Evolutionary conservation across 495 filamentous ascomycete genomes (phyloP).

Genomic region (Lasiosphaeria hispida): DNA sequence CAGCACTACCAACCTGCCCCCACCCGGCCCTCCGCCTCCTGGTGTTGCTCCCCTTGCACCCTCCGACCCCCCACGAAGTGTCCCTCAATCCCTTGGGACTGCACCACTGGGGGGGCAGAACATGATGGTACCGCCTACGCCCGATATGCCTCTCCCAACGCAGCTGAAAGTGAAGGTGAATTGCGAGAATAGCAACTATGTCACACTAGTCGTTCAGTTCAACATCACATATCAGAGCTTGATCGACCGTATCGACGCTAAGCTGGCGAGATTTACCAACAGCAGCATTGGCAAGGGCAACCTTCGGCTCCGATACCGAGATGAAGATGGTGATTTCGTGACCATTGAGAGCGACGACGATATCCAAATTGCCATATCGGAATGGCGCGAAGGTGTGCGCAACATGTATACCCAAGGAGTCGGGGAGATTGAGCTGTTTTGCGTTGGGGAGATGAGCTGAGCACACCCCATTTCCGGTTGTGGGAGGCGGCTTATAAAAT

Average conservation of each 20-base stretch:
- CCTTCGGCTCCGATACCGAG: slow-evolving; percentile 81
- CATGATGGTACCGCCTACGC: slow-evolving; percentile 41
- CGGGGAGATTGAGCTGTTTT: slow-evolving; percentile 82
- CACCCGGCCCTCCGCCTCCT: slow-evolving; percentile 31
- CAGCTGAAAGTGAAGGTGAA: slow-evolving; percentile 95
- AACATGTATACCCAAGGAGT: slow-evolving; percentile 62
- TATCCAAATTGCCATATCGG: slow-evolving; percentile 88
- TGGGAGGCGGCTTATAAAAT: no score
- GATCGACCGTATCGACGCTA: slow-evolving; percentile 94
- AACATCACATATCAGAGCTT: slow-evolving; percentile 91
- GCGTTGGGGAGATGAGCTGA: slow-evolving; percentile 39
- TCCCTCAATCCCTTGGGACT: slow-evolving; percentile 32
- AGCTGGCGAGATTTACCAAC: slow-evolving; percentile 77
- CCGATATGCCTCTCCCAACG: slow-evolving; percentile 61
- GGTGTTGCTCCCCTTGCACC: slow-evolving; percentile 33
- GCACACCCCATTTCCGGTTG: neutral
- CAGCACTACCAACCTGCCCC: slow-evolving; percentile 26
- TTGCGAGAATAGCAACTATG: slow-evolving; percentile 73
- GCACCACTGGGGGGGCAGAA: slow-evolving; percentile 30
- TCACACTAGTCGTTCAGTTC: slow-evolving; percentile 88
- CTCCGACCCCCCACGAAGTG: slow-evolving; percentile 20
- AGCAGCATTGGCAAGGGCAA: slow-evolving; percentile 74
- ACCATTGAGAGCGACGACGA: slow-evolving; percentile 93
- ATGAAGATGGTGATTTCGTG: slow-evolving; percentile 90
- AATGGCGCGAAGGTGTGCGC: slow-evolving; percentile 77